These are phyloP conservation scores for Lactarius pseudohatsudake DNA, from an alignment of 768 basidiomycete species.

Conservation along the genomic window DNA sequence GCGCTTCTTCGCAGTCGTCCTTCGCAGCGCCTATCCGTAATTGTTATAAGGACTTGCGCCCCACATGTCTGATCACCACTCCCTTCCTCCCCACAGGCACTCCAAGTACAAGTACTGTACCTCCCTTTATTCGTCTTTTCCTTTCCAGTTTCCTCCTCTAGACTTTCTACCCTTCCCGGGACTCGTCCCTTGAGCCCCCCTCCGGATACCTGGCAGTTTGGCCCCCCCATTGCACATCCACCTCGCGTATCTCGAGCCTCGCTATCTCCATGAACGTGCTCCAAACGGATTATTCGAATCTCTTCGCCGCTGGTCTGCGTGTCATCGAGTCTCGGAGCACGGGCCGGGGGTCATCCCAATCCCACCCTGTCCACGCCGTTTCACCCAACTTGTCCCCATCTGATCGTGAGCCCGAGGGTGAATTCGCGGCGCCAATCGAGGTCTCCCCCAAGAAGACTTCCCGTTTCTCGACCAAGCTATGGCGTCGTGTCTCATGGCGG, in stretches of 20 bases:
- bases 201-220: conserved; percentile 5
- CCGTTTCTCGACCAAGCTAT: conserved; percentile 14
- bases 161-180: conserved; percentile 9
- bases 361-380: neutral
- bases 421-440: neutral
- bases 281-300: conserved; percentile 26
- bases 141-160: conserved; percentile 19
- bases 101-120: conserved; percentile 21
- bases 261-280: conserved; percentile 11
- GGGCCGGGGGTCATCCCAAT: conserved; percentile 3
- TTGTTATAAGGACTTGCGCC: conserved; percentile 17
- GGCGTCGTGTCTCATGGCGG: neutral
- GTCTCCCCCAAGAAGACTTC: conserved; percentile 11
- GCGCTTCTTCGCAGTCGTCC: neutral
- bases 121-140: conserved; percentile 16
- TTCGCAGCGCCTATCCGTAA: conserved; percentile 24
- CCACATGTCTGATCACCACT: neutral
- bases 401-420: neutral
- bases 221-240: neutral
- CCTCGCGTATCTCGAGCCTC: neutral
- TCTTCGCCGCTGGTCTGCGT: conserved; percentile 27
- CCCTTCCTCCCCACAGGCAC: conserved; percentile 1
- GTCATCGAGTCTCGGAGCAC: conserved; percentile 20
- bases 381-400: conserved; percentile 3
- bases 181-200: neutral